Conservation (phyloP, 164 flowering plant species). For the Kalanchoe fedtschenkoi region DNA sequence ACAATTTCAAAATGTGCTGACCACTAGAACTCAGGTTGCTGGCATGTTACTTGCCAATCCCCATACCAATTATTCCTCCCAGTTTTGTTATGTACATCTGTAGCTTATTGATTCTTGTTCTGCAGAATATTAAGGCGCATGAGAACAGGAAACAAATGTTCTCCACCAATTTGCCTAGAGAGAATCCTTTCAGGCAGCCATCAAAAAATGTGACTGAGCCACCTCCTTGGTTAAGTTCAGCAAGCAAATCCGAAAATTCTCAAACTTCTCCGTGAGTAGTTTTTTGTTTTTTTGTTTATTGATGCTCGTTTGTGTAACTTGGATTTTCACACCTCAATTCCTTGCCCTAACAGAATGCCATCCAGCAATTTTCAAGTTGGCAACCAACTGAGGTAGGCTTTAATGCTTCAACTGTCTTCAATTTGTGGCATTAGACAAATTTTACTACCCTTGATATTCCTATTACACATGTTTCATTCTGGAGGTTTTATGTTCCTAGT, state of each 20-base stretch:
- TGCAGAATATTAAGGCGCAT: conserved; percentile 82
- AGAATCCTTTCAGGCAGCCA: conserved; percentile 38
- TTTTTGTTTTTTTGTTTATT: neutral
- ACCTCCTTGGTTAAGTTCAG: conserved; percentile 69
- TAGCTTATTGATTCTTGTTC: neutral
- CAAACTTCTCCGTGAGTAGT: conserved; percentile 35
- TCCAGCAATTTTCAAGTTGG: conserved; percentile 44
- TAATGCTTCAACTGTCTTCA: neutral
- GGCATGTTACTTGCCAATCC: neutral
- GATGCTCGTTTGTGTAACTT: neutral
- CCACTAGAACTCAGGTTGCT: conserved; percentile 63
- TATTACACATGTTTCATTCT: too few relatives aligned
- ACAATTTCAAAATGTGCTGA: conserved; percentile 69
- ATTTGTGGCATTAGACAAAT: neutral
- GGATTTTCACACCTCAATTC: neutral
- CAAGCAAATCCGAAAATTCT: conserved; percentile 26
- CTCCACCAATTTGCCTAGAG: conserved; percentile 52
- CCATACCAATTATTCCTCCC: neutral
- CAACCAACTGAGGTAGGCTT: conserved; percentile 62
- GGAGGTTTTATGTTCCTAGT: too few relatives aligned
- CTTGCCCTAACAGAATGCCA: conserved; percentile 31
- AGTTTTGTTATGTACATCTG: neutral
- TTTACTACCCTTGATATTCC: too few relatives aligned
- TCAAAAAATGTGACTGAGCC: conserved; percentile 40
- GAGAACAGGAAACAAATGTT: conserved; percentile 77